Percentiles rank a stretch among this genome's conserved stretches.
Evolutionary conservation across 2,329 filamentous ascomycete species (phyloP).

Genomic region (Metarhizium robertsii): DNA sequence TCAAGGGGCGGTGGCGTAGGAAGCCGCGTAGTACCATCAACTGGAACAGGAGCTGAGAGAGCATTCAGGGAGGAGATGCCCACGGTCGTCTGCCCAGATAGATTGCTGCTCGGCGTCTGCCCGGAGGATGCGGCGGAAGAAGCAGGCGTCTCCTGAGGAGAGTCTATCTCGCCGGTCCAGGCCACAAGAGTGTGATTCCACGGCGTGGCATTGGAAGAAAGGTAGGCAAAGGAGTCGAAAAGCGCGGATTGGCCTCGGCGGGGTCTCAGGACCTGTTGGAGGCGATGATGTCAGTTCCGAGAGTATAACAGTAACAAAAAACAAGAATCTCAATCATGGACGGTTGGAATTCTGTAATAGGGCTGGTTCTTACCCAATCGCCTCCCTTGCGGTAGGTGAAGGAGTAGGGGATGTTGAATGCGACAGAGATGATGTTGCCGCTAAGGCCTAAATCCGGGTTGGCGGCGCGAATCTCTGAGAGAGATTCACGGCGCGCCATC

Average conservation of each 20-base stretch:
- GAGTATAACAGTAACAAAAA: not conserved
- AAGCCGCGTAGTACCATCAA: conserved; percentile 50
- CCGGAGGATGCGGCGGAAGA: conserved; percentile 39
- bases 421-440: conserved; percentile 58
- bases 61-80: conserved; percentile 54
- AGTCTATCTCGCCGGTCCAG: conserved; percentile 84
- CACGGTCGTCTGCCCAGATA: conserved; percentile 27
- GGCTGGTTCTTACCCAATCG: conserved; percentile 46
- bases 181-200: conserved; percentile 92
- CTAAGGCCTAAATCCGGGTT: conserved; percentile 49
- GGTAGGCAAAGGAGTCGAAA: conserved; percentile 81
- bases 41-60: conserved; percentile 69
- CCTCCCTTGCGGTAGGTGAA: conserved; percentile 47
- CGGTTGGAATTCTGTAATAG: not conserved
- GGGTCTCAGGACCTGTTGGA: conserved; percentile 57
- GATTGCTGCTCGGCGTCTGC: conserved; percentile 22
- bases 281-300: not conserved
- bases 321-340: not conserved
- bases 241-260: conserved; percentile 84
- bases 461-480: conserved; percentile 45
- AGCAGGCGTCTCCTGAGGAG: conserved; percentile 31
- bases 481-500: conserved; percentile 39
- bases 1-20: conserved; percentile 53
- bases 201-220: conserved; percentile 71
- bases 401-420: conserved; percentile 53